Evolutionary conservation across 176 grass and related monocot species (phyloP), one percentile per base, ranked within the genome.

Genomic region (Dendrocalamus sinicus): DNA sequence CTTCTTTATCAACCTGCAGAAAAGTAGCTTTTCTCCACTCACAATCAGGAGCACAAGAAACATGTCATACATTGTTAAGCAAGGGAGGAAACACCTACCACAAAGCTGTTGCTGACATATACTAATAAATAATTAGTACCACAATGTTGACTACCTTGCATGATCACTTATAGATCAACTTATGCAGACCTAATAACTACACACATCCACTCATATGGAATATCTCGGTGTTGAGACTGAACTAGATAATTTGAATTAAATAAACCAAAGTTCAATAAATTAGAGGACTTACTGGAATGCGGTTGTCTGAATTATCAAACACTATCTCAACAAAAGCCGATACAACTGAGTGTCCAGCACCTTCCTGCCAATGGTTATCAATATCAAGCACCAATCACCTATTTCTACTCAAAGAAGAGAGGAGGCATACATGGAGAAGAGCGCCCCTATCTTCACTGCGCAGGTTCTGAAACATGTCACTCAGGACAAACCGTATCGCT

Each of bases 321-420:
- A 98, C 90, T 77, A 98, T 98, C 90, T 98, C 96, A 22, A 98
- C 96, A 96, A 95, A 98, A 80, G 96, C 96, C 86, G 96, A 98
- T 47, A 98, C 90, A 80, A 98, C 96, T 61, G 94, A 94, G 85
- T 98, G 96, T 32, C 96, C 96, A 84, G 96, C 96, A 26, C 96
- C 96, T 91, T 98, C 96, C 96, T 98, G 86, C 24, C 51, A 90
- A 88, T 89, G 67, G 39, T 86, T 77, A 64, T 43, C 75, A 64
- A 86, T 77, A 61, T 83, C 68, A 90, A 84, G 63, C 30, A 76
- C n/a, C 28, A 83, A 68, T 74, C 67, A 59, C 65, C 10, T 78
- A 82, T 70, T 89, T 73, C 68, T 84, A 40, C 71, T 89, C 66
- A 88, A 79, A 82, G 26, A 81, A 83, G 51, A 76, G 67, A 90